phyloP scores from a whole-genome alignment of 306 rosid species.

The Alnus rubra region DNA sequence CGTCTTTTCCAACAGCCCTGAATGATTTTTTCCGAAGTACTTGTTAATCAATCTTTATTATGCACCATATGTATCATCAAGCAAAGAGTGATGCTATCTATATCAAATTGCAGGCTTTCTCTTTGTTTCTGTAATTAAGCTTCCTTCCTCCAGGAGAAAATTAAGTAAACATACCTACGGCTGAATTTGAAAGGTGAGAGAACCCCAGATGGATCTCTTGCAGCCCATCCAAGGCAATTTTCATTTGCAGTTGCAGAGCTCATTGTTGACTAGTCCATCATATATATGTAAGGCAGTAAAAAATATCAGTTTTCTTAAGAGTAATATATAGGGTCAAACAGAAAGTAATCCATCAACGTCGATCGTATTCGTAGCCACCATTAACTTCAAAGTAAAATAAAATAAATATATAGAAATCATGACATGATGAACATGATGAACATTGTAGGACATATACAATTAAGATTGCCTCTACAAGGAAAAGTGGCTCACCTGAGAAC shows the following conservation, averaged over 20 bases:
- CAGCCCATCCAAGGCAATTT: constrained; percentile 48
- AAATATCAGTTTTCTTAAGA: background rate
- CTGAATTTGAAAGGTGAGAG: constrained; percentile 39
- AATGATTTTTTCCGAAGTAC: constrained; percentile 12
- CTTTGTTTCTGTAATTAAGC: background rate
- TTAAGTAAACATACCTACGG: constrained; percentile 33
- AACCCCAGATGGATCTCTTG: constrained; percentile 45
- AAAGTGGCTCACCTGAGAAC: too few relatives aligned
- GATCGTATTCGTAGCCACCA: too few relatives aligned
- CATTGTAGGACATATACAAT: too few relatives aligned
- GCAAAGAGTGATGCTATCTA: background rate
- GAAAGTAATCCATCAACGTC: background rate
- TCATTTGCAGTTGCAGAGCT: constrained; percentile 17
- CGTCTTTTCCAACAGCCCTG: constrained; percentile 64
- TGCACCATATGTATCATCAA: constrained; percentile 6
- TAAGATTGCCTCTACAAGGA: too few relatives aligned
- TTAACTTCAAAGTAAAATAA: too few relatives aligned
- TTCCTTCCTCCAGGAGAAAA: background rate
- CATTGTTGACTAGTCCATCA: constrained; percentile 16
- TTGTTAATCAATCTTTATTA: constrained; percentile 2
- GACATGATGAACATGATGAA: too few relatives aligned
- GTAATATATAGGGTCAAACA: background rate
- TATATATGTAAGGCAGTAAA: background rate
- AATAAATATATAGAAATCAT: too few relatives aligned
- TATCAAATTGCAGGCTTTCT: background rate